Percentiles rank a stretch among this genome's conserved stretches.
These are phyloP conservation scores for Herpetospermum pedunculosum DNA, from an alignment of 306 rosid species.

Conservation along the genomic window DNA sequence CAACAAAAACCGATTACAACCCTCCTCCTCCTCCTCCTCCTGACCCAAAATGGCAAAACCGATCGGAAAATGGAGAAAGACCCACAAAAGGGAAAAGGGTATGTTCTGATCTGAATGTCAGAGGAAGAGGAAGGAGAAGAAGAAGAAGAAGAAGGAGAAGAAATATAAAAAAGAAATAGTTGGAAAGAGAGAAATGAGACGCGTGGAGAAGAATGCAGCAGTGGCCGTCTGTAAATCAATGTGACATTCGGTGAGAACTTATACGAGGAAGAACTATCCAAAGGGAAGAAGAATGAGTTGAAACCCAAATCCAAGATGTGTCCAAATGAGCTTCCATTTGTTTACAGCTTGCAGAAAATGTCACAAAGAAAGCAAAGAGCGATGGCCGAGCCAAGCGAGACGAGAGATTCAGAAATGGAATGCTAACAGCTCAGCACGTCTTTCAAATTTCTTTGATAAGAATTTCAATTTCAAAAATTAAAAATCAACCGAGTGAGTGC, in stretches of 20 bases:
- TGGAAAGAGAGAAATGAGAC: conserved; percentile 24
- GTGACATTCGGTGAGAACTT: conserved; percentile 44
- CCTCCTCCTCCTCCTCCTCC: background rate
- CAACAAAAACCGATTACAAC: background rate
- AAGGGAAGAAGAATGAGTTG: conserved; percentile 6
- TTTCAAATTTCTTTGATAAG: conserved; percentile 31
- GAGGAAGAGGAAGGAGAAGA: conserved; percentile 10
- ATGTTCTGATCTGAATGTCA: conserved; percentile 48
- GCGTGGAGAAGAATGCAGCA: conserved; percentile 36
- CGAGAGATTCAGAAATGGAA: conserved; percentile 14
- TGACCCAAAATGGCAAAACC: background rate
- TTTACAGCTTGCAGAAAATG: conserved; percentile 49
- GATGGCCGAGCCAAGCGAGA: background rate
- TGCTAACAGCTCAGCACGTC: conserved; percentile 81
- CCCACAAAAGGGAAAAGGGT: background rate
- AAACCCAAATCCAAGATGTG: conserved; percentile 18
- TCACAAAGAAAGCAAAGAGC: conserved; percentile 7
- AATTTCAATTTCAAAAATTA: too few species aligned
- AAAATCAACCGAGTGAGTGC: background rate
- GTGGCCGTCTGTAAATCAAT: conserved; percentile 34
- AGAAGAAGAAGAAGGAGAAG: background rate
- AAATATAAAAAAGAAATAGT: background rate
- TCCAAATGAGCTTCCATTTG: conserved; percentile 33
- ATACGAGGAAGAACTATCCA: conserved; percentile 13
- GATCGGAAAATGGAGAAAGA: background rate